These are phyloP conservation scores for Beauveria caledonica DNA, from an alignment of 2,329 filamentous ascomycete species.

Conservation along the genomic window DNA sequence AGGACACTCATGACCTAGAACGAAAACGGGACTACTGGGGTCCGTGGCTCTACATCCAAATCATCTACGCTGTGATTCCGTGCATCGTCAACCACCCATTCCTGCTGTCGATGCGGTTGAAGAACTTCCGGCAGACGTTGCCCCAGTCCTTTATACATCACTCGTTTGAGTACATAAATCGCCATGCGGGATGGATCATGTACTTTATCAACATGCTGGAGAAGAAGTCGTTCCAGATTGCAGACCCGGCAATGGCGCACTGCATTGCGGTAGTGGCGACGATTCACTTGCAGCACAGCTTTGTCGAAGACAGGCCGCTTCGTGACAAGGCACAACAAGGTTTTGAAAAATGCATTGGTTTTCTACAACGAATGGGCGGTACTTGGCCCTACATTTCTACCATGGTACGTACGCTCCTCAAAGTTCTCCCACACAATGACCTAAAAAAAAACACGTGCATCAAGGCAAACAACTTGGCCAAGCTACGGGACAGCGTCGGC, in stretches of 20 bases:
- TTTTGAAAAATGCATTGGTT: conserved; percentile 21
- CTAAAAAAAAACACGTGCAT: background rate
- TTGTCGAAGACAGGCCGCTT: conserved; percentile 24
- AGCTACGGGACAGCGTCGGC: conserved; percentile 25
- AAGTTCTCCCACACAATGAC: background rate
- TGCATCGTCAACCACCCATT: conserved; percentile 47
- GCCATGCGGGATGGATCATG: conserved; percentile 44
- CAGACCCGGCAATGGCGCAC: conserved; percentile 28
- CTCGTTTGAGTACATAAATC: conserved; percentile 41
- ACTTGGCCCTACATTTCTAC: conserved; percentile 19
- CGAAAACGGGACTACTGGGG: conserved; percentile 42
- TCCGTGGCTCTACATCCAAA: conserved; percentile 43
- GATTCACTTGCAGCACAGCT: conserved; percentile 45
- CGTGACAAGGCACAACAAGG: conserved; percentile 18
- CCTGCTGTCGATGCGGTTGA: conserved; percentile 42
- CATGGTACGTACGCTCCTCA: conserved; percentile 18
- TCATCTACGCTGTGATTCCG: conserved; percentile 43
- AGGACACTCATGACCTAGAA: conserved; percentile 32
- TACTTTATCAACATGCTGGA: conserved; percentile 40
- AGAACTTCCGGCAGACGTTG: conserved; percentile 42
- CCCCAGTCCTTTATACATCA: conserved; percentile 47
- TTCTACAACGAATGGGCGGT: conserved; percentile 17
- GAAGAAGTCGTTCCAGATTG: conserved; percentile 34
- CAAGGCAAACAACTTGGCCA: conserved; percentile 21
- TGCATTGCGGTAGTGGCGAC: conserved; percentile 44